Evolutionary conservation across 768 basidiomycete species (phyloP), one percentile per base, ranked within the genome.

Genomic region (Termitomyces sp.): DNA sequence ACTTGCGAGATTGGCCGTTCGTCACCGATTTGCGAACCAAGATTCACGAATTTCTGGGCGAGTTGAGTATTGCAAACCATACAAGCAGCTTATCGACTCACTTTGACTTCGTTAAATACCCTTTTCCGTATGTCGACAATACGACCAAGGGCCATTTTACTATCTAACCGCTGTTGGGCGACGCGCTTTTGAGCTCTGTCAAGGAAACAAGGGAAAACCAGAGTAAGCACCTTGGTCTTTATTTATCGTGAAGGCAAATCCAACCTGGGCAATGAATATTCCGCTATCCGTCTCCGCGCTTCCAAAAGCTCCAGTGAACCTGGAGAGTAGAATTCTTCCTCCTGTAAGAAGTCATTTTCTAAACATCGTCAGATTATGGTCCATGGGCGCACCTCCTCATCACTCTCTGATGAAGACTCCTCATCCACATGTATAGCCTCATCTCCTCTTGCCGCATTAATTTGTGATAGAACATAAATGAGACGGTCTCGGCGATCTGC

Each of bases 21-120:
- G 69, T 98, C 97, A 54, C 94, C 97, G 62, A 98, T 94, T 79
- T 98, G 96, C 0, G 97, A 98, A 23, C 97, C 97, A 44, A 98
- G 83, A 65, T 94, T 96, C 47, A 85, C 79, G 70, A 91, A 94
- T 71, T 86, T 90, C 92, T 95, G 39, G 5, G 12, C 63, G 1
- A 30, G 2, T 10, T 19, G 23, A 17, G 35, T n/a, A 42, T 16
- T 41, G 2, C 23, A 43, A 17, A 25, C 17, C 42, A 16, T 46
- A 27, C 25, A 12, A 51, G 50, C 8, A 45, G 5, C 9, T 30
- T 3, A 19, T 1, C 3, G 12, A 66, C 81, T 59, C 60, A 94
- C 94, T 77, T 97, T 96, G 63, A 99, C 87, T 62, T 94, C 86
- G 2, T 80, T 76, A 64, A 93, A 98, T 27, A 96, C 81, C 61